Base-by-base conservation (phyloP, 2,329 filamentous ascomycete genomes). In the Beauveria medogensis region DNA sequence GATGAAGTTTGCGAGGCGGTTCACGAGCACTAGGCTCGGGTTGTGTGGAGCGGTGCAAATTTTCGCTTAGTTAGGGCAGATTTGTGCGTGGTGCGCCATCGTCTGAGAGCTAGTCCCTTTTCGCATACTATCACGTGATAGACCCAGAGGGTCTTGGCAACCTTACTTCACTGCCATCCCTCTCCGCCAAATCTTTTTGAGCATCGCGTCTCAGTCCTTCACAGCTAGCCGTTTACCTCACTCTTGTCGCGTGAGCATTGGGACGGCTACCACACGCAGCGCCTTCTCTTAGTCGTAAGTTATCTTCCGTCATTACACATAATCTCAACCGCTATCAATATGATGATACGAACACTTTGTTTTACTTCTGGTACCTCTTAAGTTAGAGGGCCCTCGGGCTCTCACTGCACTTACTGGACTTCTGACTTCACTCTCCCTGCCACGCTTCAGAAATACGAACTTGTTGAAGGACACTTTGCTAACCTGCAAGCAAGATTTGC, bases 331-430 rank as follows among this genome's bases (percentile, higher is more conserved):
- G 53, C 46, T 51, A 63, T 68, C 72, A 69, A 70, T 68, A 83
- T 91, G 90, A 93, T 92, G 90, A 93, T 82, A 85, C 71, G 34
- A 75, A 74, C 73, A 80, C 80, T 77, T 80, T 77, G 46, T 76
- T 77, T 79, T 78, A 80, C 88, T 92, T 95, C 90, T 96, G 91
- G 91, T 92, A 96, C 91, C 92, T 96, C 92, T 96, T 94, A 91
- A 91, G 85, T 90, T 88, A 94, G 86, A 80, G 81, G 37, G 59
- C 71, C 72, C 78, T 79, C 74, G 71, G 79, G 77, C 78, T 81
- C 86, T 61, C 59, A 76, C 90, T 92, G 89, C 91, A 90, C 89
- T 84, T 80, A 89, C 79, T 79, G 87, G 88, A 91, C 89, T 91
- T 92, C 89, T 92, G 89, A 92, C 70, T 62, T 67, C 20, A 40